Conservation (phyloP, 129 eudicot species). For the Flaveria trinervia region DNA sequence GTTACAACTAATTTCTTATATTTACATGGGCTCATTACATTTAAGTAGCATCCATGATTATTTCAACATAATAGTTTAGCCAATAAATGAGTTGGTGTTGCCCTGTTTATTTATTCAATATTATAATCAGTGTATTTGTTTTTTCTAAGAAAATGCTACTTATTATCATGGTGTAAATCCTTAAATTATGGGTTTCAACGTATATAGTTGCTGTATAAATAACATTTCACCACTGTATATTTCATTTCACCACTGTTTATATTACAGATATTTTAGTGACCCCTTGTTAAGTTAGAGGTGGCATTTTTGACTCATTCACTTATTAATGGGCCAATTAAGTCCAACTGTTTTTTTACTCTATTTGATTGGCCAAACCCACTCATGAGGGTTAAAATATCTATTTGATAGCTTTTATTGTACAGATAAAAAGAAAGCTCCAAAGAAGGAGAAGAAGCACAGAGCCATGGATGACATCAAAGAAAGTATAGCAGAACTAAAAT, state of each 20-base stretch:
- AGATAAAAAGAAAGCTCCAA: slow-evolving; percentile 80
- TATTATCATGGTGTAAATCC: neutral
- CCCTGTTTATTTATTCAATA: neutral
- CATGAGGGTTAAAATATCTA: no score
- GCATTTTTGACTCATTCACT: neutral
- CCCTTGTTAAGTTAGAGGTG: neutral
- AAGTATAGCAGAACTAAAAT: slow-evolving; percentile 85
- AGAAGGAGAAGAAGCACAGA: slow-evolving; percentile 75
- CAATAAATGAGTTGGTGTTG: neutral
- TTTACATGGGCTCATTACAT: neutral
- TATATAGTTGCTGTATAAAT: neutral
- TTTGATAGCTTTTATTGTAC: neutral
- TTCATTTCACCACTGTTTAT: neutral
- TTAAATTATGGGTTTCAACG: neutral
- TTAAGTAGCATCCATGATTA: neutral
- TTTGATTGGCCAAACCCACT: no score
- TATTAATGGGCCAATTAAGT: neutral
- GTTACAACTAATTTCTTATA: slow-evolving; percentile 5
- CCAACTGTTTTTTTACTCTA: no score
- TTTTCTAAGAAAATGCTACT: neutral
- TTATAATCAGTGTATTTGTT: neutral
- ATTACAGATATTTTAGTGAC: neutral
- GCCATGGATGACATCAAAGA: slow-evolving; percentile 97
- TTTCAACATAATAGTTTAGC: neutral
- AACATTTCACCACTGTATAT: neutral